These are phyloP conservation scores for Magnaporthiopsis rhizophila DNA, from an alignment of 2,329 filamentous ascomycete species.

Conservation along the genomic window DNA sequence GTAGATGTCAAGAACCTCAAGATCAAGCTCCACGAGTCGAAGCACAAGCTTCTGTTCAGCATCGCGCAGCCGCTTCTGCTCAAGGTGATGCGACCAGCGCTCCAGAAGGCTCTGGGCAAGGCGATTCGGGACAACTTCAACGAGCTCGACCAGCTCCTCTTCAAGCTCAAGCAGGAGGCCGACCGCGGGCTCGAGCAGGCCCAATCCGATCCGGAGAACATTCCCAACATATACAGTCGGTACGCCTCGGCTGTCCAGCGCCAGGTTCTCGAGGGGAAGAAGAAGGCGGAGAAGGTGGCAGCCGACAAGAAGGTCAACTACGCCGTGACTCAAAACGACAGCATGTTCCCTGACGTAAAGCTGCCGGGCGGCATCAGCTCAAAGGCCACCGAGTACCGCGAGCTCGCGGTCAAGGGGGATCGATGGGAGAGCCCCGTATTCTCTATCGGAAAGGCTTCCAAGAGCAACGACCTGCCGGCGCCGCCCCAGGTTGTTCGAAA, in stretches of 20 bases:
- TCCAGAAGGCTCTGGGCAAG: constrained; percentile 85
- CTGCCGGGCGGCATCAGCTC: constrained; percentile 82
- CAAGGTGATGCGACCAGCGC: constrained; percentile 71
- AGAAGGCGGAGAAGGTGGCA: constrained; percentile 58
- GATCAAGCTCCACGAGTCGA: constrained; percentile 90
- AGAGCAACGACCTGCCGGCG: constrained; percentile 64
- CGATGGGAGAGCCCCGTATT: constrained; percentile 95
- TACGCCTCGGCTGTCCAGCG: constrained; percentile 72
- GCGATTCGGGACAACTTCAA: constrained; percentile 77
- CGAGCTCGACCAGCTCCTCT: constrained; percentile 65
- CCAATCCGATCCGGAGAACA: constrained; percentile 61
- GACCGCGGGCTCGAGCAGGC: constrained; percentile 61
- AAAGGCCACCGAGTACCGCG: constrained; percentile 90
- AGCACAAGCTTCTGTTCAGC: constrained; percentile 83
- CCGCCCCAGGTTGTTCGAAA: constrained; percentile 44
- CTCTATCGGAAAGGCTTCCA: constrained; percentile 68
- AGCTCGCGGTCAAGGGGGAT: constrained; percentile 79
- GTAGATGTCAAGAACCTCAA: constrained; percentile 75
- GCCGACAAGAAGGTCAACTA: constrained; percentile 71
- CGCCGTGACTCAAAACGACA: constrained; percentile 79
- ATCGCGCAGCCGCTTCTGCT: constrained; percentile 83
- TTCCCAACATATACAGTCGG: constrained; percentile 77
- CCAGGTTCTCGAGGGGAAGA: constrained; percentile 64
- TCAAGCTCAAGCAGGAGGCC: constrained; percentile 74
- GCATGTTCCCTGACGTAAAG: constrained; percentile 78